Base-by-base conservation (phyloP, 805 yeast genomes). In the Ascoidea asiatica region DNA sequence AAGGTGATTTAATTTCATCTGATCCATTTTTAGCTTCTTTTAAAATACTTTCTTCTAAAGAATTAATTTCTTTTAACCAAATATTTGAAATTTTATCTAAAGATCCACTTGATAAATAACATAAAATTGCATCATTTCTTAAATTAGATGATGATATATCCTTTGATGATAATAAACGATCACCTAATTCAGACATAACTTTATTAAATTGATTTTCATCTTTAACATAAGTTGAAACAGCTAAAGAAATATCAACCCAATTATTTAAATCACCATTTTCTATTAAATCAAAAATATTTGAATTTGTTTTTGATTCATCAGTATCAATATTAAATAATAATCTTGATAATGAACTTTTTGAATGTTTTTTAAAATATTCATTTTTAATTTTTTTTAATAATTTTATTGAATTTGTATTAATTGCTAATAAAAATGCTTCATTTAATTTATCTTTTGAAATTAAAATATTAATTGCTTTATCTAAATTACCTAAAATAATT, bases 361-460 rank as follows among this genome's bases (percentile, higher is more conserved):
- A 50, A 50, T 73, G 66, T 52, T 77, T 73, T 35, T 69, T 55
- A 62, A 88, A 82, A 59, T 81, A 92, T 17, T 81, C 80, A 55
- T 75, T 71, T 54, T 74, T 78, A 3, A 81, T 96, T 52, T 77
- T 75, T 52, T 83, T 82, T 57, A 80, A 66, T 18, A 54, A 55
- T 4, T 68, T 69, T 18, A 73, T 77, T 17, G 77, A 60, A 3
- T 81, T 85, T 39, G 58, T 58, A 53, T 78, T 77, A 55, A 83
- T 63, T 0, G 97, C 85, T 48, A 92, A 70, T 21, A 89, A 66
- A 52, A 89, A 70, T 3, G 97, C 96, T 58, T 92, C 97, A 19
- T 74, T 60, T 19, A 87, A 61, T 47, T 73, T 72, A 43, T 74
- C 81, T 35, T 75, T 72, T 40, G 76, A 68, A 48, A 92, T 63